Evolutionary conservation across 192 early-diverging fungal genomes (phyloP), one percentile per base, ranked within the genome.

Genomic region (Coemansia sp.): DNA sequence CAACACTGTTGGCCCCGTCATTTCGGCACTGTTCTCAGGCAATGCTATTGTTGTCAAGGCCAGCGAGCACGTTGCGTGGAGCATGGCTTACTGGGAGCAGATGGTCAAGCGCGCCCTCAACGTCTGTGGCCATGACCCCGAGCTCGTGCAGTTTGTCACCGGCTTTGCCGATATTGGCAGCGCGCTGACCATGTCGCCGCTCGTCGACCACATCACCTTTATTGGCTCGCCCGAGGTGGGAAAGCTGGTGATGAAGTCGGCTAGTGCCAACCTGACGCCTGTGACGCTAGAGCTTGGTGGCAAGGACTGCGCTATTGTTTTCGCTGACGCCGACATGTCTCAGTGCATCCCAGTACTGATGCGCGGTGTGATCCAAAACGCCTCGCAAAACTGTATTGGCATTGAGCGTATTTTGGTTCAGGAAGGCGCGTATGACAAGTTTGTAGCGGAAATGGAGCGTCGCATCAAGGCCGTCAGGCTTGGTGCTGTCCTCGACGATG

Each of bases 321-420:
- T 91, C 64, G 85, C 85, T 45, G 92, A 94, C 66, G 79, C 86
- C 8, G 87, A 92, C 68, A 69, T 92, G 61, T 52, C 60, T 16
- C 87, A 92, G 41, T 83, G 89, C 37, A 61, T 91, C 26, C 87
- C 90, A 2, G 84, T 92, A 23, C 66, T 87, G 58, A 89, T 95
- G 90, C 89, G 94, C 68, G 88, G 90, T 28, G 90, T 91, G 3
- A 88, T 95, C 77, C 93, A 93, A 65, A 94, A 95, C 72, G 86
- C 87, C 57, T 93, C 93, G 12, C 93, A 95, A 68, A 95, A 94
- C 77, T 95, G 93, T 79, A 87, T 90, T 69, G 93, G 93, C n/a
- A 79, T 94, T 28, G 93, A 95, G 82, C 85, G 93, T 48, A 88
- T 95, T 18, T 76, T 95, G 53, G 81, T 92, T n/a, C 90, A 91